Percentiles rank a stretch among this genome's conserved stretches.
phyloP scores from a whole-genome alignment of 768 basidiomycete species.

The Daedalea quercina region DNA sequence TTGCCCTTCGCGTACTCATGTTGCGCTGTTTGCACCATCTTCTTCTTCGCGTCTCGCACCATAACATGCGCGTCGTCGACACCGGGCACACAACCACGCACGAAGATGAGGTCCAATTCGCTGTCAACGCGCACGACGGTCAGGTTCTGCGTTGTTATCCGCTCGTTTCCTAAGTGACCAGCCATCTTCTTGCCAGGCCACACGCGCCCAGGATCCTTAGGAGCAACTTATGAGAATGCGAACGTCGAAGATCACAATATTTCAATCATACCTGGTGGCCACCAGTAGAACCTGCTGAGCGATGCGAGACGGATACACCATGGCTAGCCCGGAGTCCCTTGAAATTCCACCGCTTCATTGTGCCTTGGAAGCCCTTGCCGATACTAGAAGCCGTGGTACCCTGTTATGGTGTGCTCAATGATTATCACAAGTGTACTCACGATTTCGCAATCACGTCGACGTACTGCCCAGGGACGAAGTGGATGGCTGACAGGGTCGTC shows the following conservation, averaged over 20 bases:
- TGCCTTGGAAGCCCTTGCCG: slow-evolving; percentile 95
- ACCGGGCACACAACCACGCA: slow-evolving; percentile 89
- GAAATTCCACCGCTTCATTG: slow-evolving; percentile 96
- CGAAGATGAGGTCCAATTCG: slow-evolving; percentile 79
- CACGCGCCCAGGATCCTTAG: slow-evolving; percentile 89
- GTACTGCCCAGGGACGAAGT: slow-evolving; percentile 96
- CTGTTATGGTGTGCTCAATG: neutral
- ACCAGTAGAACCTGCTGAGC: slow-evolving; percentile 89
- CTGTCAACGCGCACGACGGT: slow-evolving; percentile 85
- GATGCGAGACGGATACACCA: slow-evolving; percentile 93
- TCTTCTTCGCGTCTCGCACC: slow-evolving; percentile 87
- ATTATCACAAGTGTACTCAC: slow-evolving; percentile 40
- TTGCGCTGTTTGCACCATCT: slow-evolving; percentile 51
- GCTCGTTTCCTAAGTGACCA: slow-evolving; percentile 82
- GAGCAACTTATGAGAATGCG: slow-evolving; percentile 2
- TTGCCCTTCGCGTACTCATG: slow-evolving; percentile 66
- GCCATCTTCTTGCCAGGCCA: slow-evolving; percentile 99
- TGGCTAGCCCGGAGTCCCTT: slow-evolving; percentile 90
- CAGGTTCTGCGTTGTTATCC: slow-evolving; percentile 83
- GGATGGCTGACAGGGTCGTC: slow-evolving; percentile 82
- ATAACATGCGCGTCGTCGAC: slow-evolving; percentile 82
- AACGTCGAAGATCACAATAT: neutral
- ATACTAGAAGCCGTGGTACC: slow-evolving; percentile 43
- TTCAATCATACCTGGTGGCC: slow-evolving; percentile 70
- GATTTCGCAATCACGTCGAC: slow-evolving; percentile 89